phyloP scores from a whole-genome alignment of 1,139 yeast species.

The Casaregolazyma suthepensis region DNA sequence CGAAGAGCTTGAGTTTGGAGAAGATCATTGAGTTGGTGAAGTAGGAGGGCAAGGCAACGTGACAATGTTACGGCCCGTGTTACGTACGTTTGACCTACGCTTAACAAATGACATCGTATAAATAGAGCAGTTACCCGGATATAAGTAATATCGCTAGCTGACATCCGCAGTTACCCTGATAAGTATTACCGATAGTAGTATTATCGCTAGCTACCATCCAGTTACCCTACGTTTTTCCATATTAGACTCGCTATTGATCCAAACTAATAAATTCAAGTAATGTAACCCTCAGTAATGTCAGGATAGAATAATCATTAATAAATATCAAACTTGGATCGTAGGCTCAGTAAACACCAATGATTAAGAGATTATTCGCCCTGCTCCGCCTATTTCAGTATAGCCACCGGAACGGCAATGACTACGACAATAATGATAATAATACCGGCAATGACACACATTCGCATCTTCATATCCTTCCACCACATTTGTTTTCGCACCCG shows the following conservation, averaged over 20 bases:
- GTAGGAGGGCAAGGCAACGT: no score
- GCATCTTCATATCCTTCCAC: conserved; percentile 98
- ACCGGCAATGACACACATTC: conserved; percentile 81
- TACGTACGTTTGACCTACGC: no score
- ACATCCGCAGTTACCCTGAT: neutral
- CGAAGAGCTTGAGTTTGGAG: conserved; percentile 82
- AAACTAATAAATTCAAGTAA: neutral
- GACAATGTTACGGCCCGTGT: no score
- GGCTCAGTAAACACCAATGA: neutral
- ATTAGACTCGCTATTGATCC: neutral
- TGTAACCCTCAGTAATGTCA: neutral
- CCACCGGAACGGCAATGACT: conserved; percentile 84
- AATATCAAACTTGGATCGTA: neutral
- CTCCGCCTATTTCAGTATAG: conserved; percentile 38
- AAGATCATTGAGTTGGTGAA: conserved; percentile 29
- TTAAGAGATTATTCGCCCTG: neutral
- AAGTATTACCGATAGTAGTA: no score
- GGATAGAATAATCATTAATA: conserved; percentile 1
- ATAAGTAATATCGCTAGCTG: neutral
- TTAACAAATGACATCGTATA: no score
- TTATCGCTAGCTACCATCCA: neutral
- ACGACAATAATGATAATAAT: conserved; percentile 77
- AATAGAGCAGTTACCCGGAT: neutral
- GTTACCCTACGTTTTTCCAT: neutral
- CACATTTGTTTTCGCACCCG: conserved; percentile 98